These are phyloP conservation scores for Boletus coccyginus DNA, from an alignment of 768 basidiomycete species.

Conservation along the genomic window DNA sequence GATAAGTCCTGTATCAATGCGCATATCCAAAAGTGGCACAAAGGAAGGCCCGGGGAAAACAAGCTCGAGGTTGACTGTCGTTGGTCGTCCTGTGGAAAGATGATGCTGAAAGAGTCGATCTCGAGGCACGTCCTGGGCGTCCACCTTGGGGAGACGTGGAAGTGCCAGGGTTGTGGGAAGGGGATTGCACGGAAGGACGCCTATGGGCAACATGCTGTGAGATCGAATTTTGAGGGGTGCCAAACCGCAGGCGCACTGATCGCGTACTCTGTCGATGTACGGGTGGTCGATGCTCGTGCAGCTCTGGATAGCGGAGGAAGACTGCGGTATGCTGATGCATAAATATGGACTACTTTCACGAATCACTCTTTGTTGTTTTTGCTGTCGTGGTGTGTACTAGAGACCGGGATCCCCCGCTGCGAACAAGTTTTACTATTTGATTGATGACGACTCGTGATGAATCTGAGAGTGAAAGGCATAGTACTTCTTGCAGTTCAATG, in stretches of 20 bases:
- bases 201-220: neutral
- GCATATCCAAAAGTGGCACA: constrained; percentile 18
- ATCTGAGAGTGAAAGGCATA: no score
- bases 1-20: constrained; percentile 12
- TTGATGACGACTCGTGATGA: no score
- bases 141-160: no score
- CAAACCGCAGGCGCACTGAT: constrained; percentile 5
- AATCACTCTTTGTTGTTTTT: no score
- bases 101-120: constrained; percentile 23
- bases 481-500: no score
- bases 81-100: constrained; percentile 8
- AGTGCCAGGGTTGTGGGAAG: no score
- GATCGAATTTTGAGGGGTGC: neutral
- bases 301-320: constrained; percentile 7
- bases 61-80: constrained; percentile 1
- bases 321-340: constrained; percentile 1
- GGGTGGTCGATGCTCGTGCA: neutral
- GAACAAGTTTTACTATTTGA: no score
- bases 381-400: no score
- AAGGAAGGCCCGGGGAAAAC: constrained; percentile 1
- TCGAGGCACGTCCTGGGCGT: constrained; percentile 2
- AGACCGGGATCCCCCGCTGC: no score
- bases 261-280: constrained; percentile 6
- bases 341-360: neutral
- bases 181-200: no score